A percentile compares a stretch with the other conserved stretches of the same genome.
These are phyloP conservation scores for Cryptococcus sp. DNA, from an alignment of 1,284 basidiomycete species.

Conservation along the genomic window DNA sequence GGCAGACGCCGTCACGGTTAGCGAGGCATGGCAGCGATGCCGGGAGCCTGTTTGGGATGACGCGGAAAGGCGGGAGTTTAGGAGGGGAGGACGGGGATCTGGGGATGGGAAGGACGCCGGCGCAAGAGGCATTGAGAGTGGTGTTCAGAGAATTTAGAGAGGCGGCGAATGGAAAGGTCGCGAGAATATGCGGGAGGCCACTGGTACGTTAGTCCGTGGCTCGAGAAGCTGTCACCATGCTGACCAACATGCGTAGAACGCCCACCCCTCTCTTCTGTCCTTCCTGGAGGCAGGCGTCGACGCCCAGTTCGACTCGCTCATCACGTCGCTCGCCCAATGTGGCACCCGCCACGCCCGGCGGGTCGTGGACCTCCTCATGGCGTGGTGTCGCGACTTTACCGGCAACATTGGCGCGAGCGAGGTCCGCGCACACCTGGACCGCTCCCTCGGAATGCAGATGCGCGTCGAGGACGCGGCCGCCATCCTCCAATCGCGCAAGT, in stretches of 20 bases:
- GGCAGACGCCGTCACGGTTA: constrained; percentile 34
- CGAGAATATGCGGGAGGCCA: constrained; percentile 64
- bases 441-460: constrained; percentile 39
- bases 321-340: constrained; percentile 79
- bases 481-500: constrained; percentile 69
- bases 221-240: not conserved
- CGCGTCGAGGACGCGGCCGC: constrained; percentile 56
- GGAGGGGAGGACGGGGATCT: constrained; percentile 29
- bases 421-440: constrained; percentile 37
- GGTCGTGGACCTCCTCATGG: constrained; percentile 80
- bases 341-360: constrained; percentile 77
- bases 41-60: constrained; percentile 31
- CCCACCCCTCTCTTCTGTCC: constrained; percentile 63
- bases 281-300: constrained; percentile 70
- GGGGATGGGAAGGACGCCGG: constrained; percentile 57
- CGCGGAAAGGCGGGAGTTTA: constrained; percentile 27
- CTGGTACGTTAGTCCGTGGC: constrained; percentile 55
- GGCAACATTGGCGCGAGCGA: constrained; percentile 59
- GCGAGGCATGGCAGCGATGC: constrained; percentile 41
- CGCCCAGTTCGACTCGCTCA: constrained; percentile 70
- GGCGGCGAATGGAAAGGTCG: constrained; percentile 71
- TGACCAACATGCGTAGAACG: constrained; percentile 54
- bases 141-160: constrained; percentile 80
- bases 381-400: constrained; percentile 76
- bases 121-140: constrained; percentile 79